These are phyloP conservation scores for Colletotrichum camelliae DNA, from an alignment of 2,329 filamentous ascomycete genomes.

Conservation along the genomic window DNA sequence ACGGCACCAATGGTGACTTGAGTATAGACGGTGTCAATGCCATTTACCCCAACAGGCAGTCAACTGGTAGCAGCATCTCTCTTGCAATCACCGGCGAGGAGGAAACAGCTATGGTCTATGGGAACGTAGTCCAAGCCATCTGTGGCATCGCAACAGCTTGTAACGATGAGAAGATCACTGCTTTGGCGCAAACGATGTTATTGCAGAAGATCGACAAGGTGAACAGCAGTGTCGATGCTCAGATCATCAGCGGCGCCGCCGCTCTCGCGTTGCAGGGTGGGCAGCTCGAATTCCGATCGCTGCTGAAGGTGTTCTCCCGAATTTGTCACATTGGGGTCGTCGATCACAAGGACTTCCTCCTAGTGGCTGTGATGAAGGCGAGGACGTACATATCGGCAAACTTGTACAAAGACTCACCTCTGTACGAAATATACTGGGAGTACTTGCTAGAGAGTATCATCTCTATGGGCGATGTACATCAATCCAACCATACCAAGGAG, in stretches of 20 bases:
- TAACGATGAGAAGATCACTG: slow-evolving; percentile 89
- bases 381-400: slow-evolving; percentile 78
- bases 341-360: slow-evolving; percentile 69
- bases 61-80: slow-evolving; percentile 80
- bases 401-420: slow-evolving; percentile 70
- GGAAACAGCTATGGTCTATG: slow-evolving; percentile 77
- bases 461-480: slow-evolving; percentile 85
- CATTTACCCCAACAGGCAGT: slow-evolving; percentile 60
- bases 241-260: slow-evolving; percentile 84
- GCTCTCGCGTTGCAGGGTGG: slow-evolving; percentile 78
- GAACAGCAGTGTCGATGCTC: slow-evolving; percentile 78
- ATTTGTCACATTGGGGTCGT: slow-evolving; percentile 76
- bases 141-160: slow-evolving; percentile 85
- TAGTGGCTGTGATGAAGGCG: slow-evolving; percentile 81
- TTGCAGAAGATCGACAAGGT: slow-evolving; percentile 94
- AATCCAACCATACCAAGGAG: slow-evolving; percentile 74
- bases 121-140: slow-evolving; percentile 93
- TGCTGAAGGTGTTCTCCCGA: slow-evolving; percentile 83
- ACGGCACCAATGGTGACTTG: slow-evolving; percentile 53
- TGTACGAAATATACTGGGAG: slow-evolving; percentile 84
- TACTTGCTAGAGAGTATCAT: slow-evolving; percentile 87
- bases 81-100: slow-evolving; percentile 77
- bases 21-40: slow-evolving; percentile 38
- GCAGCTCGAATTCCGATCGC: slow-evolving; percentile 80
- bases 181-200: slow-evolving; percentile 92